Evolutionary conservation across 2,329 filamentous ascomycete genomes (phyloP).

Genomic region (Lecanicillium sp.): DNA sequence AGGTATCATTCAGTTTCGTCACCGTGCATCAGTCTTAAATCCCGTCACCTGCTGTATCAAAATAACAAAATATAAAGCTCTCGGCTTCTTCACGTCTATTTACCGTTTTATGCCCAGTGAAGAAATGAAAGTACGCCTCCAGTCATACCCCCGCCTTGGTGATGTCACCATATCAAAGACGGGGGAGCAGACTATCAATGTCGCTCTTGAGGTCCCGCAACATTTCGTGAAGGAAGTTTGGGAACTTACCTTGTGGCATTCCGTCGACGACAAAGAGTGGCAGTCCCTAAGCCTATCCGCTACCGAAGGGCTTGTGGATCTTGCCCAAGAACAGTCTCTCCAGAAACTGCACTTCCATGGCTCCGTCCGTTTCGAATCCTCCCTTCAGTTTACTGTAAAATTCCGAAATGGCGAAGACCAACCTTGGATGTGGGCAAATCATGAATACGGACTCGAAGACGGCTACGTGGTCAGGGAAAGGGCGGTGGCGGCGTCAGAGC

Average conservation of each 20-base stretch:
- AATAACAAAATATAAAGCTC: too few species aligned
- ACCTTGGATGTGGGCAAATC: conserved; percentile 65
- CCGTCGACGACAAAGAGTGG: conserved; percentile 49
- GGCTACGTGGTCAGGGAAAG: conserved; percentile 50
- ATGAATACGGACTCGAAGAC: conserved; percentile 57
- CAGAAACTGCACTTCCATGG: conserved; percentile 48
- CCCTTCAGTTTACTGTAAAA: conserved; percentile 63
- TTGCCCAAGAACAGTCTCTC: conserved; percentile 30
- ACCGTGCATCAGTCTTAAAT: background rate
- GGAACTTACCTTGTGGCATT: conserved; percentile 72
- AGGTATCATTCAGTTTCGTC: background rate
- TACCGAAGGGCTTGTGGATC: conserved; percentile 37
- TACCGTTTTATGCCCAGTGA: background rate
- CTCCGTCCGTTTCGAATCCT: conserved; percentile 40
- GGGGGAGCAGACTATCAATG: conserved; percentile 53
- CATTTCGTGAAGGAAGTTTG: conserved; percentile 52
- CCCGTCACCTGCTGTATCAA: background rate
- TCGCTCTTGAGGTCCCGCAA: conserved; percentile 60
- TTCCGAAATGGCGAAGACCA: conserved; percentile 49
- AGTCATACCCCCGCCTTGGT: conserved; percentile 64
- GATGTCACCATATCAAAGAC: conserved; percentile 59
- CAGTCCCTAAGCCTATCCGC: conserved; percentile 42
- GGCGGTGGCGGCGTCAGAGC: conserved; percentile 26
- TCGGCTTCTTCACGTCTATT: background rate
- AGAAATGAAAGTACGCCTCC: conserved; percentile 34